Evolutionary conservation across 371 early-diverging fungal genomes (phyloP), one percentile per base, ranked within the genome.

Genomic region (Catenaria anguillulae): DNA sequence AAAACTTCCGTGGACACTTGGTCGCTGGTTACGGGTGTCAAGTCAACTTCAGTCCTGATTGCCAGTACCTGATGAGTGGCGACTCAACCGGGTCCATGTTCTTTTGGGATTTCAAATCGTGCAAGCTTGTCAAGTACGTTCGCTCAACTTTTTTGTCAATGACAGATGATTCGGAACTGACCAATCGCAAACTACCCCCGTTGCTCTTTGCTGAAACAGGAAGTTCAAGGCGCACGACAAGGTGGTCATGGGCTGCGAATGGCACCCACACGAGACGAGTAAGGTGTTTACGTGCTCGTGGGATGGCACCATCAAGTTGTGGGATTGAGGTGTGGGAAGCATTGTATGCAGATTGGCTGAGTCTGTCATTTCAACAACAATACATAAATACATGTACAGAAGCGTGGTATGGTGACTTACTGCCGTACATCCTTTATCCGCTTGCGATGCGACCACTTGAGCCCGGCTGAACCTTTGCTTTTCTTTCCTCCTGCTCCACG

Each of bases 51-150:
- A 89, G 91, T 10, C 87, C 94, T 21, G 96, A 98, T 68, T 93
- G 93, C 4, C 75, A 87, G 56, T 89, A 86, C 66, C 66, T 98
- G 43, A 83, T 84, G 59, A 86, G 86, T 29, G 98, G 98, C 50
- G 98, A 98, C 70, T 81, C 89, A 0, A 91, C 89, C 70, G 98
- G 98, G 24, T 78, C 80, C 65, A 77, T 94, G 42, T 92, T 88
- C 88, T 83, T 89, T 72, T 98, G 97, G 97, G 89, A 94, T 67
- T 97, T 93, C 92, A 91, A 92, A 73, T 78, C 90, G n/a, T 78
- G 86, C 65, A 81, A 84, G 63, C 81, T 92, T 2, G 70, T 86
- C 34, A 84, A 81, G 70, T 73, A 64, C 62, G 70, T 68, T 33
- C 10, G 2, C 4, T 45, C 34, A 36, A 33, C 35, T 24, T 33